phyloP scores from a whole-genome alignment of 345 rosid genomes.

The Pelargonium nanum region DNA sequence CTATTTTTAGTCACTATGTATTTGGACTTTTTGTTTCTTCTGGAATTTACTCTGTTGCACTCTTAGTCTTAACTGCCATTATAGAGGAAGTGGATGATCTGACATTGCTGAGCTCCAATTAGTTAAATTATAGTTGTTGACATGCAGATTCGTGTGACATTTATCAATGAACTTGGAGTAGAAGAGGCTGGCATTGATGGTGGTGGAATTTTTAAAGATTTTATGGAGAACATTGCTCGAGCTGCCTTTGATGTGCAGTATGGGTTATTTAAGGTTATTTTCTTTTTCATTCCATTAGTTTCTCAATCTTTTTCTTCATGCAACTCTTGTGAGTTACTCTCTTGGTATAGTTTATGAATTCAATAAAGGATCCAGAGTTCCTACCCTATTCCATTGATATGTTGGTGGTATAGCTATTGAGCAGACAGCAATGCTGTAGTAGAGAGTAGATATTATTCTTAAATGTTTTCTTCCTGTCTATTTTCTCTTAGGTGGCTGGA shows the following conservation, averaged over 20 bases:
- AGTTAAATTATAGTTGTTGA: conserved; percentile 15
- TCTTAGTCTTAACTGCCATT: neutral
- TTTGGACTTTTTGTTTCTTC: neutral
- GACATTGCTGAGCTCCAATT: neutral
- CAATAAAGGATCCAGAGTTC: neutral
- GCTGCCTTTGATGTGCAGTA: conserved; percentile 98
- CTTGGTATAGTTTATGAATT: neutral
- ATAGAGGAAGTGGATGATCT: neutral
- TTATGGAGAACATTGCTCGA: conserved; percentile 93
- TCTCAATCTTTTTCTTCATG: neutral
- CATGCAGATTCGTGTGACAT: conserved; percentile 84
- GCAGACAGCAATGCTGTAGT: neutral
- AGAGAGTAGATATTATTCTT: neutral
- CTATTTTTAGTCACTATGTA: conserved; percentile 3
- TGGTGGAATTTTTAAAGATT: conserved; percentile 99
- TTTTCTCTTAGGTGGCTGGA: no score
- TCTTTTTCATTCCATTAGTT: neutral
- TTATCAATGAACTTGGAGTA: conserved; percentile 93
- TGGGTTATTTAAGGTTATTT: conserved; percentile 85
- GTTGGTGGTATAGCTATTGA: neutral
- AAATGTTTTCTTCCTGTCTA: neutral
- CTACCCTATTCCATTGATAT: neutral
- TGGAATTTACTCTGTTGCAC: conserved; percentile 1
- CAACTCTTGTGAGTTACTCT: neutral
- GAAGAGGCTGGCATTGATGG: conserved; percentile 99